Base-by-base conservation (phyloP, 2,329 filamentous ascomycete species). In the Botrytis paeoniae region DNA sequence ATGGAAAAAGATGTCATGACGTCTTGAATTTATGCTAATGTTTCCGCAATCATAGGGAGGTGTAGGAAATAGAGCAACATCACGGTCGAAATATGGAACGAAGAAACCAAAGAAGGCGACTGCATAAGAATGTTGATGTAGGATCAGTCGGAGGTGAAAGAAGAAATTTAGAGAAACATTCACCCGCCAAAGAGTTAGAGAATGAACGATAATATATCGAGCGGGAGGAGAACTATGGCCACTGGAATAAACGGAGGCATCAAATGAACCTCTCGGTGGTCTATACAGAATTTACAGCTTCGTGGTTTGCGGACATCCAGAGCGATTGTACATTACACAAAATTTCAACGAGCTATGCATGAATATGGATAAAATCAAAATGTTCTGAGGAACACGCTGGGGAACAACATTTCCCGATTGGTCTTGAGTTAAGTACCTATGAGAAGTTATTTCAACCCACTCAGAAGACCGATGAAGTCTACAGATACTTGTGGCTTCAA, bases 81-180 rank as follows among this genome's bases (percentile, higher is more conserved):
- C 93, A 82, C 88, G 96, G 80, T 98, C 94, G 80, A 99, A 99
- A 85, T 99, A 97, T 81, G 96, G 96, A 75, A 97, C 96, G 68
- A 99, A 99, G 91, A 98, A 98, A 86, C 95, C 96, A 0, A 98
- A 98, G 91, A 90, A 90, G 82, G 90, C 91, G 64, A 74, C 78
- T 39, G 73, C 74, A 59, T 65, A 54, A 57, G 70, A 48, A n/a
- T 39, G 12, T 41, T 69, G 48, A 59, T 7, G 25, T 69, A 32
- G n/a, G 48, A n/a, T 63, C 76, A 73, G 68, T 32, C 35, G 29
- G 62, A 54, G 48, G 35, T 25, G 29, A 57, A 57, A 41, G 25
- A 20, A n/a, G 65, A n/a, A 16, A 4, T 25, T 22, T 54, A 22
- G 48, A 43, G 37, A 5, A 41, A 57, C 18, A 57, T 43, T 69